These are phyloP conservation scores for Rhizopogon vulgaris DNA, from an alignment of 768 basidiomycete genomes.

Conservation along the genomic window DNA sequence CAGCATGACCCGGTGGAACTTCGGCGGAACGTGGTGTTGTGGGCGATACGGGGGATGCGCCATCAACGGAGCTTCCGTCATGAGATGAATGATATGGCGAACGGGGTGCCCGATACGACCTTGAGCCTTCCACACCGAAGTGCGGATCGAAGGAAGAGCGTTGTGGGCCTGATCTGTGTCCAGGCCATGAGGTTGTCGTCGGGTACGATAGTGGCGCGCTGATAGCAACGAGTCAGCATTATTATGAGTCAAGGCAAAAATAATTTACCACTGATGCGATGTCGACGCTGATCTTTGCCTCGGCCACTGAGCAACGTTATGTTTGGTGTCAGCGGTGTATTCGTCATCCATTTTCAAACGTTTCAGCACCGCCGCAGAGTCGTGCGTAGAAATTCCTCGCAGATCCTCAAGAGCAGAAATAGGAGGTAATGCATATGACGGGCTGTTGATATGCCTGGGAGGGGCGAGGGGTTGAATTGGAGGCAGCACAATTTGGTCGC, in stretches of 20 bases:
- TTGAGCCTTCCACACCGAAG: conserved; percentile 9
- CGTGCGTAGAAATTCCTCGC: conserved; percentile 42
- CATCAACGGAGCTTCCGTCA: conserved; percentile 42
- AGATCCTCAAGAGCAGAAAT: conserved; percentile 65
- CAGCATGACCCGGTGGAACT: conserved; percentile 10
- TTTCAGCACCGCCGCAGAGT: conserved; percentile 62
- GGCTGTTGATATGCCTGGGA: conserved; percentile 21
- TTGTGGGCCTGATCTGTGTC: conserved; percentile 6
- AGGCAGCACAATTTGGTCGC: conserved; percentile 34
- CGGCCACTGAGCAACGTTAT: conserved; percentile 25
- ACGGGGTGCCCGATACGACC: conserved; percentile 11
- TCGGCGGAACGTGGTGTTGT: conserved; percentile 44
- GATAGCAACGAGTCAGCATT: conserved; percentile 1
- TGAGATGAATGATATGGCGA: conserved; percentile 30
- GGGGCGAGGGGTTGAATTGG: conserved; percentile 34
- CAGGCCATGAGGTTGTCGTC: conserved; percentile 20
- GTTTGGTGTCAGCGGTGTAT: conserved; percentile 11
- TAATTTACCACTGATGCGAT: conserved; percentile 26
- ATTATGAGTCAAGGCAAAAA: conserved; percentile 4
- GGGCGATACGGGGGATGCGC: conserved; percentile 50
- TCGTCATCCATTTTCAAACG: conserved; percentile 57
- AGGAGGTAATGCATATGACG: conserved; percentile 55
- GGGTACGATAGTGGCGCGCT: conserved; percentile 16
- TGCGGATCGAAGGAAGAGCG: conserved; percentile 8
- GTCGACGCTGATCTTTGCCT: conserved; percentile 40